Percentiles rank a stretch among this genome's conserved stretches.
phyloP scores from a whole-genome alignment of 2,329 filamentous ascomycete species.

The Penicillium nordicum region DNA sequence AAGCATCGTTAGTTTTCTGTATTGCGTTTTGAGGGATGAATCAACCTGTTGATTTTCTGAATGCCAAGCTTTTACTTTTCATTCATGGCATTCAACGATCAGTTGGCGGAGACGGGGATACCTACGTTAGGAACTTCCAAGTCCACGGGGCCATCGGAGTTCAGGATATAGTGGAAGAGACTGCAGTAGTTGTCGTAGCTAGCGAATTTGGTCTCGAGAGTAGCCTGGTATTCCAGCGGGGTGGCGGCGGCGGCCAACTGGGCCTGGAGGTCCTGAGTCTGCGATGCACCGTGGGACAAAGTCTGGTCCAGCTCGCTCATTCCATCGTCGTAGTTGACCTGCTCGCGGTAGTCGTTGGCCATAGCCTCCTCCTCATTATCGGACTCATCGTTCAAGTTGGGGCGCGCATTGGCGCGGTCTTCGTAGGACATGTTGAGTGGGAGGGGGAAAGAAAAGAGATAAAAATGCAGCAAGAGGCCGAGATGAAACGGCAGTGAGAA shows the following conservation, averaged over 20 bases:
- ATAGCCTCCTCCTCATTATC: slow-evolving; percentile 95
- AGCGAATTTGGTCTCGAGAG: slow-evolving; percentile 93
- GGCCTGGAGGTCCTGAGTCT: slow-evolving; percentile 87
- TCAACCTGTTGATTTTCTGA: slow-evolving; percentile 1
- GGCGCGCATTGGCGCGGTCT: slow-evolving; percentile 42
- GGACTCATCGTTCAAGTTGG: slow-evolving; percentile 68
- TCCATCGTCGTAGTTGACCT: slow-evolving; percentile 88
- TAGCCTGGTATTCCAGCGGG: slow-evolving; percentile 92
- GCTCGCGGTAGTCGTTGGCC: slow-evolving; percentile 92
- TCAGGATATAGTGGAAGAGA: slow-evolving; percentile 97
- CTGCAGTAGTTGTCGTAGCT: slow-evolving; percentile 99
- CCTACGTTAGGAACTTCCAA: slow-evolving; percentile 92
- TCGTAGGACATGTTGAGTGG: slow-evolving; percentile 44
- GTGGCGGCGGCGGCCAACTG: slow-evolving; percentile 88
- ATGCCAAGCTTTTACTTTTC: slow-evolving; percentile 17
- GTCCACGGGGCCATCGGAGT: slow-evolving; percentile 98
- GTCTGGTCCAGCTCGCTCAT: slow-evolving; percentile 77
- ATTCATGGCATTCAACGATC: slow-evolving; percentile 10
- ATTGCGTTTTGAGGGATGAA: not conserved
- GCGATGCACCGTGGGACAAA: slow-evolving; percentile 65
- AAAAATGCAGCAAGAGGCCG: slow-evolving; percentile 14
- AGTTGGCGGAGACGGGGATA: slow-evolving; percentile 25
- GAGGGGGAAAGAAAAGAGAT: slow-evolving; percentile 10
- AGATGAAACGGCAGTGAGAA: slow-evolving; percentile 20
- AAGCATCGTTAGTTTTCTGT: slow-evolving; percentile 11